Evolutionary conservation across 2,329 filamentous ascomycete species (phyloP).

Genomic region (Fusarium sp.): DNA sequence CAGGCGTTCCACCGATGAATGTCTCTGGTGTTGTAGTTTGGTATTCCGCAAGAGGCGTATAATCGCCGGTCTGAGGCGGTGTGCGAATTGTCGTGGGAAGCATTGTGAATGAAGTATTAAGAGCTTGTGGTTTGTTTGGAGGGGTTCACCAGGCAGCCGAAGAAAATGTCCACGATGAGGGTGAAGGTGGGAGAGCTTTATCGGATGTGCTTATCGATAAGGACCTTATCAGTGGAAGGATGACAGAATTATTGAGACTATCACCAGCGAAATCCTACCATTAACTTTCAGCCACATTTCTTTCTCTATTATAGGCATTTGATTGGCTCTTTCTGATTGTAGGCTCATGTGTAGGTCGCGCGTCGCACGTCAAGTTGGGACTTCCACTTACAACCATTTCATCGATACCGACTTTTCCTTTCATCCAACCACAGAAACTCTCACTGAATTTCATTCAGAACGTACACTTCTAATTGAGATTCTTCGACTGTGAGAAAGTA

Average conservation of each 20-base stretch:
- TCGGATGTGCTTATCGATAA: conserved; percentile 39
- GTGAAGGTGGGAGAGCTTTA: conserved; percentile 39
- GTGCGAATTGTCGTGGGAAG: conserved; percentile 66
- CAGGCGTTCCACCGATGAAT: conserved; percentile 77
- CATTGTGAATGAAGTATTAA: conserved; percentile 42
- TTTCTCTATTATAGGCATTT: neutral
- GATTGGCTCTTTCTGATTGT: neutral
- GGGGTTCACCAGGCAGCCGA: conserved; percentile 38
- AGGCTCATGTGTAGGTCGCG: neutral
- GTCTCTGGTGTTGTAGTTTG: conserved; percentile 77
- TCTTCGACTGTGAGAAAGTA: neutral
- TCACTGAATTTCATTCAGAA: neutral
- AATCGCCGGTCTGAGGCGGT: conserved; percentile 68
- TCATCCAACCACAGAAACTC: neutral
- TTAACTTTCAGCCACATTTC: accelerated
- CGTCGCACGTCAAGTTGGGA: neutral
- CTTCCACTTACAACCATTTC: conserved; percentile 1
- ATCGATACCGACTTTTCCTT: neutral
- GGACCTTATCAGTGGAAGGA: neutral
- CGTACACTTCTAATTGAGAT: neutral
- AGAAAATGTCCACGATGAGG: conserved; percentile 36
- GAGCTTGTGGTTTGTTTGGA: conserved; percentile 27
- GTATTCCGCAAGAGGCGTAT: conserved; percentile 74
- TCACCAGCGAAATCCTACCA: accelerated
- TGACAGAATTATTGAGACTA: neutral